Evolutionary conservation across 176 grass and related monocot genomes (phyloP).

Genomic region (Carex cristatella): DNA sequence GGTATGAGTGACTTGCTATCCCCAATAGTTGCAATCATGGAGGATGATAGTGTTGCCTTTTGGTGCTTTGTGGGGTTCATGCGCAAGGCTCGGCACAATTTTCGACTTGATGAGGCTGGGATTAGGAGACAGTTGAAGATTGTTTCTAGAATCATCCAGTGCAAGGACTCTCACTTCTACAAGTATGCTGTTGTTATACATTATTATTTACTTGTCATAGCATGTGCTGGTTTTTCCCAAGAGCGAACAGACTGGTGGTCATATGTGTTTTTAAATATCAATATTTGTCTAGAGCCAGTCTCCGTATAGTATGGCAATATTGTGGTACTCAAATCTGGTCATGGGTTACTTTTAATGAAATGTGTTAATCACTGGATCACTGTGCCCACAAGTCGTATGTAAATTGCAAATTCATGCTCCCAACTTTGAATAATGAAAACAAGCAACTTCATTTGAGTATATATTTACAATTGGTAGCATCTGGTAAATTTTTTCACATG

Average conservation of each 20-base stretch:
- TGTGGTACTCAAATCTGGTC: background rate
- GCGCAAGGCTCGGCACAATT: conserved; percentile 91
- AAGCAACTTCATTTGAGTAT: background rate
- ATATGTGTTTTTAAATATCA: background rate
- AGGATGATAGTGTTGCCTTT: conserved; percentile 80
- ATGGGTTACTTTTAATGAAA: background rate
- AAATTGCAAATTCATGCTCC: background rate
- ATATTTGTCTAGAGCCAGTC: background rate
- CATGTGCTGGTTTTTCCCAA: background rate
- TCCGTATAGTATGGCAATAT: background rate
- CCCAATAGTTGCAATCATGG: conserved; percentile 72
- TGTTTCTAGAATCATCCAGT: conserved; percentile 93
- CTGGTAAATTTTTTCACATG: background rate
- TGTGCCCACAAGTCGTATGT: background rate
- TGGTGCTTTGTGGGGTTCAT: conserved; percentile 98
- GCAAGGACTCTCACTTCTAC: conserved; percentile 78
- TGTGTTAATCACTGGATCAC: background rate
- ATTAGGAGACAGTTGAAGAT: conserved; percentile 82
- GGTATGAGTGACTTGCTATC: conserved; percentile 97
- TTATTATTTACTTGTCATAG: background rate
- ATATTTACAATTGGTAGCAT: background rate
- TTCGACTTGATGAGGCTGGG: conserved; percentile 88
- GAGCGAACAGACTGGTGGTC: background rate
- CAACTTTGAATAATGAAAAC: background rate
- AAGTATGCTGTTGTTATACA: conserved; percentile 9